Percentiles rank a stretch among this genome's conserved stretches.
These are phyloP conservation scores for Candida silvicultrix DNA, from an alignment of 805 yeast species.

Conservation along the genomic window DNA sequence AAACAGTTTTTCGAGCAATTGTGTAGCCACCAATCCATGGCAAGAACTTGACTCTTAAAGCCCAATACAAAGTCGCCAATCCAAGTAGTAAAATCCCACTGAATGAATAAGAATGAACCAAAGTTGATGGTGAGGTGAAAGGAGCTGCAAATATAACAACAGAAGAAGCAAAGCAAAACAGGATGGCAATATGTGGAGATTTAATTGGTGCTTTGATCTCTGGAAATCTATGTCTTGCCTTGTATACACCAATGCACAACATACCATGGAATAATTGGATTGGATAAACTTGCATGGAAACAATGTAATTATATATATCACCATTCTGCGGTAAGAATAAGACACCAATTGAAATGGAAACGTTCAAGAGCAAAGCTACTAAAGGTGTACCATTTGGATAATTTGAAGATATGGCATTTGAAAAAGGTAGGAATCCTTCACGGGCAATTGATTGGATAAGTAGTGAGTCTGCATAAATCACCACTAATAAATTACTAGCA, in stretches of 20 bases:
- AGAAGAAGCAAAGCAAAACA: slow-evolving; percentile 9
- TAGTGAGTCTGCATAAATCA: slow-evolving; percentile 48
- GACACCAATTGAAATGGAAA: slow-evolving; percentile 26
- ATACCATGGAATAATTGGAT: slow-evolving; percentile 42
- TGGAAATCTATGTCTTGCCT: slow-evolving; percentile 42
- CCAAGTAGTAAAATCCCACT: slow-evolving; percentile 39
- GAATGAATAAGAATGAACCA: slow-evolving; percentile 8
- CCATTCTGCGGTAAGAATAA: slow-evolving; percentile 25
- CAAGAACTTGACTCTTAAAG: slow-evolving; percentile 3
- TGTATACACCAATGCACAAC: slow-evolving; percentile 48
- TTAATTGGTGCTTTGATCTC: slow-evolving; percentile 42
- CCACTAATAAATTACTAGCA: slow-evolving; percentile 53
- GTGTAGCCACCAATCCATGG: slow-evolving; percentile 9
- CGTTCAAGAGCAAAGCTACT: slow-evolving; percentile 33
- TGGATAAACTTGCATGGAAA: slow-evolving; percentile 39
- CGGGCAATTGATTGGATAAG: slow-evolving; percentile 54
- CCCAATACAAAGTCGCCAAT: slow-evolving; percentile 29
- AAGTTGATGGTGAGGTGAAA: slow-evolving; percentile 5
- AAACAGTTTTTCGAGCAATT: not conserved
- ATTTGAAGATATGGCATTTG: slow-evolving; percentile 44
- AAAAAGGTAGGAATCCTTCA: slow-evolving; percentile 52
- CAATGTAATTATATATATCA: slow-evolving; percentile 31
- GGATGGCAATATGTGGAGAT: slow-evolving; percentile 28
- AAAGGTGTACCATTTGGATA: slow-evolving; percentile 52
- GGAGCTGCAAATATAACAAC: slow-evolving; percentile 6